phyloP scores from a whole-genome alignment of 2,329 filamentous ascomycete genomes.

The Paraconiothyrium brasiliense region DNA sequence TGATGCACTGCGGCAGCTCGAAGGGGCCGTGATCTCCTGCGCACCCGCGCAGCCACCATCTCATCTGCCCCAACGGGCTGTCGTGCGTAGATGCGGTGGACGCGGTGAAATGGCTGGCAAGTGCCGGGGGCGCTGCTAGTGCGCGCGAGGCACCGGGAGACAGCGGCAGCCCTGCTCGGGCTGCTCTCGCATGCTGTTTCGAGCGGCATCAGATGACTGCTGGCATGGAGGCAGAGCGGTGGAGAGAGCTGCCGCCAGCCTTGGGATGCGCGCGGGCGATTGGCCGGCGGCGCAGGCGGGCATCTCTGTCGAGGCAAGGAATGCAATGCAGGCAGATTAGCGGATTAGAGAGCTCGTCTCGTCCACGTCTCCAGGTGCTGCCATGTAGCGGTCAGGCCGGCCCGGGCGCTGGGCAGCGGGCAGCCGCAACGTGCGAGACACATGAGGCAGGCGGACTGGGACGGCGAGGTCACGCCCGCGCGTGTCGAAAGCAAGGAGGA shows the following conservation, averaged over 20 bases:
- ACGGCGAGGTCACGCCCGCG: conserved; percentile 38
- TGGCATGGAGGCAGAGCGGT: conserved; percentile 30
- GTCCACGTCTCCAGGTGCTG: neutral
- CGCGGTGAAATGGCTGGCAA: conserved; percentile 40
- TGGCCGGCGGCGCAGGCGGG: conserved; percentile 27
- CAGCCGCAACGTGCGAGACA: conserved; percentile 49
- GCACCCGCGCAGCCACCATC: conserved; percentile 47
- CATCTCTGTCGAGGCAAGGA: conserved; percentile 41
- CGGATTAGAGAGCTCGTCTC: conserved; percentile 22
- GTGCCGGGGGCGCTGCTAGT: conserved; percentile 33
- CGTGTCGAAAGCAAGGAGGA: conserved; percentile 35
- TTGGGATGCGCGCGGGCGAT: conserved; percentile 24
- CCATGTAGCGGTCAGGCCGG: conserved; percentile 33
- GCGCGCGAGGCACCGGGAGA: conserved; percentile 36
- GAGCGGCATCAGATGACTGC: conserved; percentile 46
- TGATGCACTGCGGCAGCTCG: conserved; percentile 34
- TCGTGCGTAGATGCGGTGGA: conserved; percentile 40
- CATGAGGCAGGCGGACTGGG: conserved; percentile 30
- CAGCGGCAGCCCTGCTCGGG: conserved; percentile 33
- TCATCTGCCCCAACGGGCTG: conserved; percentile 49
- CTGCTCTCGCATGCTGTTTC: conserved; percentile 29
- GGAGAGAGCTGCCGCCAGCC: conserved; percentile 35
- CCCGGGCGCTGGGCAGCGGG: conserved; percentile 33
- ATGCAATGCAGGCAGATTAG: conserved; percentile 42
- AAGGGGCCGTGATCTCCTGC: conserved; percentile 37